Evolutionary conservation across 1,284 basidiomycete genomes (phyloP).

Genomic region (Marasmius oreades): DNA sequence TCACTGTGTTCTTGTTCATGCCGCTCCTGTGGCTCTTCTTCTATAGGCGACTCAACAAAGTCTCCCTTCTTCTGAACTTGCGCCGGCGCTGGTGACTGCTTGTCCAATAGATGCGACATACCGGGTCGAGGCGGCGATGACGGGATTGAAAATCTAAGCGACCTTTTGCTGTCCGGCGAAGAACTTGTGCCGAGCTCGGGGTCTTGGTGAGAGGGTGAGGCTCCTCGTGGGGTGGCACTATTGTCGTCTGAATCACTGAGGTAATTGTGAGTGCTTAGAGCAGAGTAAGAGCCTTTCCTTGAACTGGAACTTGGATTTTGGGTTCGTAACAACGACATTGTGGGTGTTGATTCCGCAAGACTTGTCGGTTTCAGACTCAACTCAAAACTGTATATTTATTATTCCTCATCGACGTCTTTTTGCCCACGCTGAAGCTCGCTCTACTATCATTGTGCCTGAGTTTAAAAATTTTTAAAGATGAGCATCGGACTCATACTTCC

Average conservation of each 20-base stretch:
- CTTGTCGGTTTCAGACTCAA: too few relatives aligned
- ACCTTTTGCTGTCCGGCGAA: background rate
- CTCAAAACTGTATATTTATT: too few relatives aligned
- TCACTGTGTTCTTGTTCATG: background rate
- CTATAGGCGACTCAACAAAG: background rate
- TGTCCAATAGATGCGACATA: background rate
- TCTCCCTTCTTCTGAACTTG: background rate
- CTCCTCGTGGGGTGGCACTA: background rate
- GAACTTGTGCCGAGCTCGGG: background rate
- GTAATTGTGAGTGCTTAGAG: background rate
- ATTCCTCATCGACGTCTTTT: too few relatives aligned
- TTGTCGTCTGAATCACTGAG: constrained; percentile 2
- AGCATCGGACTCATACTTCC: too few relatives aligned
- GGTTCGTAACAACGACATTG: too few relatives aligned
- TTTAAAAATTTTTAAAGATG: too few relatives aligned
- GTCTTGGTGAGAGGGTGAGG: background rate
- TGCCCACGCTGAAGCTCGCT: too few relatives aligned
- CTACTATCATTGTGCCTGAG: too few relatives aligned
- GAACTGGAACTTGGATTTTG: too few relatives aligned
- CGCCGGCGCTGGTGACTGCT: background rate
- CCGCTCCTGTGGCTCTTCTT: background rate
- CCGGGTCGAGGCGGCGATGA: background rate
- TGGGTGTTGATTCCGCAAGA: too few relatives aligned
- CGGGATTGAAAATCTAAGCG: background rate
- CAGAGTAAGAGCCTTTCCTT: background rate